Percentiles rank a stretch among this genome's conserved stretches.
These are phyloP conservation scores for Chlorella sorokiniana DNA, from an alignment of 139 green algal genomes.

Conservation along the genomic window DNA sequence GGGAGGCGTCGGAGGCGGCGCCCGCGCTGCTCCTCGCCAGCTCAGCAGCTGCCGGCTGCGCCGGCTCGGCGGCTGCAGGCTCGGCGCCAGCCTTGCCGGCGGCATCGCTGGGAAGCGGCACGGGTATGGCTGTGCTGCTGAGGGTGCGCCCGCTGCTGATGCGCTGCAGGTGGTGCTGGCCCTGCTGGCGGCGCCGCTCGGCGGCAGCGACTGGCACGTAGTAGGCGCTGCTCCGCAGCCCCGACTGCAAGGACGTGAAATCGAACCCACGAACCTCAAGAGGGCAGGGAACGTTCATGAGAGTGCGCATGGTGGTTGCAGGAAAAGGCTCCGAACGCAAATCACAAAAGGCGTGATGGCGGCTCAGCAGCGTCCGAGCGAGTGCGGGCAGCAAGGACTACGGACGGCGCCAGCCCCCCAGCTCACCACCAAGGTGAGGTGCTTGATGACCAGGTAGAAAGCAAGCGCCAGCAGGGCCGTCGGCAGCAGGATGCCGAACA, in stretches of 20 bases:
- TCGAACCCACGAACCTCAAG: too few species aligned
- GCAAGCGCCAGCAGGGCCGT: neutral
- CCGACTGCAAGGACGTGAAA: neutral
- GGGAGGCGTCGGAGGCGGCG: neutral
- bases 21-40: neutral
- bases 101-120: too few species aligned
- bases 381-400: too few species aligned
- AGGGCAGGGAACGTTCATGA: neutral
- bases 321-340: too few species aligned
- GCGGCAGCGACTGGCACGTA: neutral
- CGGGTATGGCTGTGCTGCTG: neutral
- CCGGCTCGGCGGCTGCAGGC: too few species aligned
- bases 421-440: slow-evolving; percentile 23
- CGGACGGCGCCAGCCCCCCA: neutral
- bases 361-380: too few species aligned
- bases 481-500: slow-evolving; percentile 13
- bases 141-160: neutral
- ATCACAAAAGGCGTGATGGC: neutral
- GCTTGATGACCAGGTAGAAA: slow-evolving; percentile 12
- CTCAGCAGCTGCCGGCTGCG: neutral
- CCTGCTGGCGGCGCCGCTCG: too few species aligned
- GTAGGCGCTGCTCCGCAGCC: neutral
- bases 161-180: neutral
- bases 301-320: neutral
- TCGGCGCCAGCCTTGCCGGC: too few species aligned